Conservation (phyloP, 495 filamentous ascomycete genomes). For the Lepidopterella palustris region DNA sequence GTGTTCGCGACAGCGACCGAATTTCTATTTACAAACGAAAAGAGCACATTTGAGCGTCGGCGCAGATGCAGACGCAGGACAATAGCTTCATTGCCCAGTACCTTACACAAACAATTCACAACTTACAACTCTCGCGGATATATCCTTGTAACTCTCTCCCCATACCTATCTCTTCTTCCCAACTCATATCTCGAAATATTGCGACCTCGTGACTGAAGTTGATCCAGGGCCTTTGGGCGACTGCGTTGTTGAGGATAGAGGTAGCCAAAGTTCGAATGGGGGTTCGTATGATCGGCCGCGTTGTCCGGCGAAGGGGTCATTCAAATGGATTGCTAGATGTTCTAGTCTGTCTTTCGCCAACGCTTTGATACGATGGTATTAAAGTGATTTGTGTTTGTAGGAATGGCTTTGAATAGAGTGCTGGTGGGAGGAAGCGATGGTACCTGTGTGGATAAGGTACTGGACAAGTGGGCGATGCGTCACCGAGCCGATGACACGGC, state of each 20-base stretch:
- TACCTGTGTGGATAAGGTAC: background rate
- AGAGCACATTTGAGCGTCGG: too few relatives aligned
- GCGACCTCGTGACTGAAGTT: slow-evolving; percentile 21
- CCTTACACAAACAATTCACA: background rate
- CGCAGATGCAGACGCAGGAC: background rate
- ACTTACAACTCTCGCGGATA: slow-evolving; percentile 32
- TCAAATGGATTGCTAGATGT: slow-evolving; percentile 16
- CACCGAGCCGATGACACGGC: slow-evolving; percentile 1
- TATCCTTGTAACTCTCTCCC: slow-evolving; percentile 26
- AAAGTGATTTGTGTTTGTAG: background rate
- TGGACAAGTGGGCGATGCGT: slow-evolving; percentile 2
- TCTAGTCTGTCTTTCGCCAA: background rate
- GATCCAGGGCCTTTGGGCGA: slow-evolving; percentile 22
- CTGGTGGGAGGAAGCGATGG: background rate
- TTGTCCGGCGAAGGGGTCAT: slow-evolving; percentile 29
- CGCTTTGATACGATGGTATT: background rate
- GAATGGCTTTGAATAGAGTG: background rate
- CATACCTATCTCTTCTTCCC: slow-evolving; percentile 32
- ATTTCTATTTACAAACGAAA: too few relatives aligned
- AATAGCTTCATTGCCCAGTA: background rate
- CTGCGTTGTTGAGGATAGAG: slow-evolving; percentile 24
- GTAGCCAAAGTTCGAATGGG: slow-evolving; percentile 11
- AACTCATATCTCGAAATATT: slow-evolving; percentile 29
- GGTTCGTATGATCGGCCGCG: slow-evolving; percentile 14
- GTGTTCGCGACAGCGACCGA: too few relatives aligned